Evolutionary conservation across 148 eudicot species (phyloP).

Genomic region (Pharnaceum exiguum): DNA sequence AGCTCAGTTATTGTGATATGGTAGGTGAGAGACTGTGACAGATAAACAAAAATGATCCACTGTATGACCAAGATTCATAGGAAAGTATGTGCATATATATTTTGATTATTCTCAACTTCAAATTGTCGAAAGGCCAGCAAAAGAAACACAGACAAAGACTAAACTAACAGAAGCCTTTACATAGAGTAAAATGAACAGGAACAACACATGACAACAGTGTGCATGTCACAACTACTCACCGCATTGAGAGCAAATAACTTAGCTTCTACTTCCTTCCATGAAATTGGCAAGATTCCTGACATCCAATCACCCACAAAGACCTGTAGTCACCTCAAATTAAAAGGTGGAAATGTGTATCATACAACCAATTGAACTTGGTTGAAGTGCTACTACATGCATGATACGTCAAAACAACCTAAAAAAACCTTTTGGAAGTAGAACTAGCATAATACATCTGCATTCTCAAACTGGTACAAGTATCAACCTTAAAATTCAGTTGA

Average conservation of each 20-base stretch:
- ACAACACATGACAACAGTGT: background rate
- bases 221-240: conserved; percentile 42
- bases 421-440: background rate
- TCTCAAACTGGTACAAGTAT: background rate
- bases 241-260: conserved; percentile 82
- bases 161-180: background rate
- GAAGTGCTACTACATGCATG: background rate
- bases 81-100: too few species aligned
- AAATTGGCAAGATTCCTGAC: conserved; percentile 46
- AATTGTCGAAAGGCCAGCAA: too few species aligned
- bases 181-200: background rate
- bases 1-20: too few species aligned
- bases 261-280: conserved; percentile 91
- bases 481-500: too few species aligned
- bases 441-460: background rate
- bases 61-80: too few species aligned
- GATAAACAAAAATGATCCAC: too few species aligned
- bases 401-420: background rate
- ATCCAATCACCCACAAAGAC: conserved; percentile 63
- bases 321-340: conserved; percentile 32
- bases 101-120: too few species aligned
- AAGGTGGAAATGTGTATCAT: conserved; percentile 9
- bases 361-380: conserved; percentile 5
- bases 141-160: too few species aligned
- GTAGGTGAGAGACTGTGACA: too few species aligned